Conservation (phyloP, 2,329 filamentous ascomycete genomes). For the Arthrobotrys sinensis region DNA sequence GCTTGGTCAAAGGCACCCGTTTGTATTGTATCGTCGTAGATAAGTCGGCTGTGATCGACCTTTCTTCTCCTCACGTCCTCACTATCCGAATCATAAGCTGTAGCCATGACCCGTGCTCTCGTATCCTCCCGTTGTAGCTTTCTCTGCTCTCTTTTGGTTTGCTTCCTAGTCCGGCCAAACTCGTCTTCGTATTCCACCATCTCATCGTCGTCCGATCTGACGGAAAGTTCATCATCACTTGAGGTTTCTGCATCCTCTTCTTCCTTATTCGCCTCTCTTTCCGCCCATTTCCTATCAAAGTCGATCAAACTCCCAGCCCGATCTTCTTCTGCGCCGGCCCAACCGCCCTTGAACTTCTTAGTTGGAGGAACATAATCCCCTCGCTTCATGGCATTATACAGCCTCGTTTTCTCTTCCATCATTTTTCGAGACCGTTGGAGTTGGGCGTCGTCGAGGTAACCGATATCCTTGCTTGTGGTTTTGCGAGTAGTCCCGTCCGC, state of each 20-base stretch:
- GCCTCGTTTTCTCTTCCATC: conserved; percentile 89
- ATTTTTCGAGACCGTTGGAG: conserved; percentile 79
- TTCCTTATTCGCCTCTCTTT: conserved; percentile 71
- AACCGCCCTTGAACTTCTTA: conserved; percentile 45
- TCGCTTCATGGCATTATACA: conserved; percentile 91
- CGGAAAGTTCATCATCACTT: conserved; percentile 66
- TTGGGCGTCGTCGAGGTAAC: conserved; percentile 73
- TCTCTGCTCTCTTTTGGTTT: conserved; percentile 78
- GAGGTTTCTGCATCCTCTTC: conserved; percentile 54
- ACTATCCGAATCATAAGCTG: conserved; percentile 53
- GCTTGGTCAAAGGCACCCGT: conserved; percentile 85
- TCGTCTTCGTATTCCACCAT: conserved; percentile 92
- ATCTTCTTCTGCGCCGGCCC: conserved; percentile 72
- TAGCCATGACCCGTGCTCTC: conserved; percentile 39
- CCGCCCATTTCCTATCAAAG: conserved; percentile 96
- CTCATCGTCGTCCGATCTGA: conserved; percentile 71
- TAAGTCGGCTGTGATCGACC: conserved; percentile 74
- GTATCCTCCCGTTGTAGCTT: conserved; percentile 69
- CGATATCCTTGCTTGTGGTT: conserved; percentile 75
- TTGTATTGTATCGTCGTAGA: conserved; percentile 89
- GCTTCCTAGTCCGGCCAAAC: conserved; percentile 84
- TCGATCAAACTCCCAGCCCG: conserved; percentile 82
- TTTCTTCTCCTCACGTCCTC: conserved; percentile 60
- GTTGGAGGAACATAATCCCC: conserved; percentile 79
- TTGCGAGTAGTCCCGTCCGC: conserved; percentile 69